phyloP scores from a whole-genome alignment of 1,139 yeast genomes.

The Suhomyces guaymorum region DNA sequence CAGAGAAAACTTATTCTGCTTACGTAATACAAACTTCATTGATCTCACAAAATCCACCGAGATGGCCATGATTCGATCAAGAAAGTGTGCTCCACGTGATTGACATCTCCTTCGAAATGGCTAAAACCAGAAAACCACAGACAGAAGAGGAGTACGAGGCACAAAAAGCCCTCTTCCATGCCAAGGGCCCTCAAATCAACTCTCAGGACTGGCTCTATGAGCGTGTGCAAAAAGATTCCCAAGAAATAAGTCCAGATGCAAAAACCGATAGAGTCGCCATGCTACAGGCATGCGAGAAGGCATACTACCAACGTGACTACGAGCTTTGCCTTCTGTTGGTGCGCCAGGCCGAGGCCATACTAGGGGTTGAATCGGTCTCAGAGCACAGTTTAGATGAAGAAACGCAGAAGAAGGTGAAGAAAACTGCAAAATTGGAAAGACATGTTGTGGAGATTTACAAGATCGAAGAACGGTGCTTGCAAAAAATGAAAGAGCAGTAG shows the following conservation, averaged over 20 bases:
- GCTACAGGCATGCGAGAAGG: constrained; percentile 49
- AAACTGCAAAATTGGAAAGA: constrained; percentile 41
- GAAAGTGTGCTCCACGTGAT: neutral
- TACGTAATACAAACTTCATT: too few relatives aligned
- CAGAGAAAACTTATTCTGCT: too few relatives aligned
- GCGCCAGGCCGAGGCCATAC: constrained; percentile 29
- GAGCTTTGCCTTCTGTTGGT: constrained; percentile 41
- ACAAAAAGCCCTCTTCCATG: constrained; percentile 47
- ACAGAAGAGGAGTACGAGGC: constrained; percentile 50
- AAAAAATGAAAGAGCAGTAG: constrained; percentile 8
- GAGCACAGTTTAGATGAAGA: constrained; percentile 17
- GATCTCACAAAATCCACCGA: too few relatives aligned
- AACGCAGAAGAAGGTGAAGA: constrained; percentile 23
- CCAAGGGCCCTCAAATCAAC: constrained; percentile 53
- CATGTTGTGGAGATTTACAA: constrained; percentile 48
- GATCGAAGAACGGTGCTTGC: constrained; percentile 41
- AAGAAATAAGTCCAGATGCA: constrained; percentile 22
- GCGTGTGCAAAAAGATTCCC: constrained; percentile 21
- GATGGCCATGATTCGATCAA: too few relatives aligned
- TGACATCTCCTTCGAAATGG: constrained; percentile 1
- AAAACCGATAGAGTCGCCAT: constrained; percentile 39
- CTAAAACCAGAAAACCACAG: constrained; percentile 52
- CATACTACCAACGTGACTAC: constrained; percentile 52
- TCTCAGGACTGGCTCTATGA: constrained; percentile 47
- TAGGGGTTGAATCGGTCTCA: constrained; percentile 32